These are phyloP conservation scores for Exserohilum rostratum DNA, from an alignment of 2,329 filamentous ascomycete genomes.

Conservation along the genomic window DNA sequence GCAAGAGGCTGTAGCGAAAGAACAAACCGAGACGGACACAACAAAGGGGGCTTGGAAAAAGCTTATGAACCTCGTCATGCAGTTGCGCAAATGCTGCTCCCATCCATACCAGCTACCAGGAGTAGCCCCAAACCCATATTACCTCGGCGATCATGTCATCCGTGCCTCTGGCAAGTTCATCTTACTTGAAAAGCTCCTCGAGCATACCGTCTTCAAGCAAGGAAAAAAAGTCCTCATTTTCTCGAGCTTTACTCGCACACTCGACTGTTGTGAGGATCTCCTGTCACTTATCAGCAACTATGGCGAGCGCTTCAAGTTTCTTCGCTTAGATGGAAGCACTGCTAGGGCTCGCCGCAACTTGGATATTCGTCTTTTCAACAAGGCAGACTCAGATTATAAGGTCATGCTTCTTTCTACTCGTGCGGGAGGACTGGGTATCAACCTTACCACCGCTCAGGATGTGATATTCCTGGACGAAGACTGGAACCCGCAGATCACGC, in stretches of 20 bases:
- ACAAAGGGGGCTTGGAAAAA: slow-evolving; percentile 54
- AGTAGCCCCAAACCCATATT: slow-evolving; percentile 55
- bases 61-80: slow-evolving; percentile 62
- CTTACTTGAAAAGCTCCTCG: slow-evolving; percentile 59
- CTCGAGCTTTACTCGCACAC: slow-evolving; percentile 59
- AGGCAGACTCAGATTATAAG: slow-evolving; percentile 53
- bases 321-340: slow-evolving; percentile 60
- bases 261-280: slow-evolving; percentile 61
- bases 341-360: slow-evolving; percentile 58
- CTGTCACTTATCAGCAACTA: slow-evolving; percentile 52
- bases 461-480: slow-evolving; percentile 64
- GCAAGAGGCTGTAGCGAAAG: slow-evolving; percentile 75
- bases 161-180: slow-evolving; percentile 63
- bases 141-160: slow-evolving; percentile 55
- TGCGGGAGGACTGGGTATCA: slow-evolving; percentile 63
- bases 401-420: slow-evolving; percentile 63
- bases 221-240: slow-evolving; percentile 64
- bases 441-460: slow-evolving; percentile 60
- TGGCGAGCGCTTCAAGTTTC: slow-evolving; percentile 52
- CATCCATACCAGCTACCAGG: slow-evolving; percentile 60
- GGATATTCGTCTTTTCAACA: slow-evolving; percentile 60
- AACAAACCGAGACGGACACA: slow-evolving; percentile 36
- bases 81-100: slow-evolving; percentile 61
- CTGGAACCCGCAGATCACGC: slow-evolving; percentile 61
- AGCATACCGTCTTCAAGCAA: slow-evolving; percentile 56